phyloP scores from a whole-genome alignment of 495 filamentous ascomycete species.

The Aspergillus nanangensis region DNA sequence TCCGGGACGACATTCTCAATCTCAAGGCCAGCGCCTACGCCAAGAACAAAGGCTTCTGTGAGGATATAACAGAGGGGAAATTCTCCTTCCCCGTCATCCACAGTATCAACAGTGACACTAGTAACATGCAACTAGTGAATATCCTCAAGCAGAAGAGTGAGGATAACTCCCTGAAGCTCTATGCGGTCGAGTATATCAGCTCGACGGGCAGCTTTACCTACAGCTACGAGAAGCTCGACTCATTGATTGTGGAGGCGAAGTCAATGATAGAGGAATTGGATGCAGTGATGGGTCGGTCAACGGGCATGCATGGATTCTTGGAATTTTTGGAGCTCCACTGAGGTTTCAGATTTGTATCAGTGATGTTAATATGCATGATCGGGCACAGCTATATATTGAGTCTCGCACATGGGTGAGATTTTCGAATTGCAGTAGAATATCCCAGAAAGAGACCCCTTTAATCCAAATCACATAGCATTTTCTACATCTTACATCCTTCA shows the following conservation, averaged over 20 bases:
- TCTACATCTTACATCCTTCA: no score
- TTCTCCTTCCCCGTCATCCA: constrained; percentile 92
- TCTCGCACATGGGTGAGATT: no score
- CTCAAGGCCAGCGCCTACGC: constrained; percentile 60
- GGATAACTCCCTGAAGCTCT: constrained; percentile 73
- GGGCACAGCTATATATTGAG: no score
- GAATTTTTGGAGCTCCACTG: neutral
- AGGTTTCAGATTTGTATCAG: no score
- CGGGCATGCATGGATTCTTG: neutral
- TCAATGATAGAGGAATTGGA: constrained; percentile 1
- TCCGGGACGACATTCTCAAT: constrained; percentile 87
- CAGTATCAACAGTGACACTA: constrained; percentile 66
- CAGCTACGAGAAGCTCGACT: constrained; percentile 53
- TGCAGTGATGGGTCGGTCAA: neutral
- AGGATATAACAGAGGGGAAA: constrained; percentile 90
- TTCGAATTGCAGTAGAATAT: no score
- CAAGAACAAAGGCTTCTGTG: constrained; percentile 78
- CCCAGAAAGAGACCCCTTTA: no score
- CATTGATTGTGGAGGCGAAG: constrained; percentile 9
- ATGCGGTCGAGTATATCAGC: constrained; percentile 78
- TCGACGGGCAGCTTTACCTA: constrained; percentile 76
- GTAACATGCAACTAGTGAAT: constrained; percentile 71
- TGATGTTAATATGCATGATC: no score
- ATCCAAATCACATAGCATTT: no score
- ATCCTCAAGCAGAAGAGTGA: constrained; percentile 77